Evolutionary conservation across 257 asterid species (phyloP).

Genomic region (Fraxinus pennsylvanica): DNA sequence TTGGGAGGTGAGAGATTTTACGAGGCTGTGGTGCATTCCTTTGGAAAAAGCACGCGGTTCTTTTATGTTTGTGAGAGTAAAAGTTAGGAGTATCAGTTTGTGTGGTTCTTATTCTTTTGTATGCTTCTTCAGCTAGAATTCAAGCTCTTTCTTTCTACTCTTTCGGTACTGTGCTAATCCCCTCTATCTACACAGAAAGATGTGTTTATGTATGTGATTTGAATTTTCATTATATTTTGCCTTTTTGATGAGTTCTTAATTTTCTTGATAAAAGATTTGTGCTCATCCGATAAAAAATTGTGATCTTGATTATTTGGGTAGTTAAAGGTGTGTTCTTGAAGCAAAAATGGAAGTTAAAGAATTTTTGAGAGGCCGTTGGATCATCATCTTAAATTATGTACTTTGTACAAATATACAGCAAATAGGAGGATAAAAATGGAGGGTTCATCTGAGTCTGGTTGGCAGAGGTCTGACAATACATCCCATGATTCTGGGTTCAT

Average conservation of each 20-base stretch:
- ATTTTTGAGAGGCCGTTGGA: conserved; percentile 29
- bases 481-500: conserved; percentile 55
- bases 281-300: background rate
- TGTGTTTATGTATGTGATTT: conserved; percentile 15
- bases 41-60: conserved; percentile 35
- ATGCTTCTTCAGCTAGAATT: conserved; percentile 20
- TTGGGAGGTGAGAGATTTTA: conserved; percentile 36
- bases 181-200: background rate
- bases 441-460: conserved; percentile 84
- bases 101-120: conserved; percentile 44
- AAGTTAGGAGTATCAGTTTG: conserved; percentile 36
- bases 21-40: conserved; percentile 60
- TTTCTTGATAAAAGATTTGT: conserved; percentile 15
- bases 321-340: conserved; percentile 41
- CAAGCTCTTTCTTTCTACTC: background rate
- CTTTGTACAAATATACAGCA: conserved; percentile 29
- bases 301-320: conserved; percentile 10
- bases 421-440: conserved; percentile 64
- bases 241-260: background rate
- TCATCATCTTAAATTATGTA: conserved; percentile 22
- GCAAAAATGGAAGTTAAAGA: conserved; percentile 32
- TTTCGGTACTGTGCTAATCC: conserved; percentile 10
- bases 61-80: conserved; percentile 40
- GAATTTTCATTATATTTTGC: background rate
- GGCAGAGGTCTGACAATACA: conserved; percentile 64